A percentile compares a stretch with the other conserved stretches of the same genome.
Conservation (phyloP, 768 basidiomycete genomes). For the Auricularia auricula-judae region DNA sequence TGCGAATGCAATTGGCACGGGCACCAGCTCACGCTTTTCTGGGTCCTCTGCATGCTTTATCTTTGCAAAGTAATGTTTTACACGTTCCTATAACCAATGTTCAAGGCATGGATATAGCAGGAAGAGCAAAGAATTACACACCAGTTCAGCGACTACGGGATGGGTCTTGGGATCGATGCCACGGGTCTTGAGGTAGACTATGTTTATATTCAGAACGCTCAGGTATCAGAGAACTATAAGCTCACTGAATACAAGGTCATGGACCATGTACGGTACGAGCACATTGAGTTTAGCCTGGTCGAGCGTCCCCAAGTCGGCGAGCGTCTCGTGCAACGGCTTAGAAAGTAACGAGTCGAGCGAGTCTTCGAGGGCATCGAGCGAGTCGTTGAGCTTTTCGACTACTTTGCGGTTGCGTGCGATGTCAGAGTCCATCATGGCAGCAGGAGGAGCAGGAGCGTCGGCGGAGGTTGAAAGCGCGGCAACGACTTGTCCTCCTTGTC, state of each 20-base stretch:
- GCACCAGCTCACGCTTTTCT: conserved; percentile 34
- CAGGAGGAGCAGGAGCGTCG: not conserved
- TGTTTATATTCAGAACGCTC: not conserved
- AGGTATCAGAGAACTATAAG: conserved; percentile 6
- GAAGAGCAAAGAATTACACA: conserved; percentile 16
- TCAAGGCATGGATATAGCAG: not conserved
- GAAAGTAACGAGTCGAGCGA: conserved; percentile 56
- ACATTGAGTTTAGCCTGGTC: conserved; percentile 75
- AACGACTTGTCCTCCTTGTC: not conserved
- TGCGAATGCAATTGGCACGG: not conserved
- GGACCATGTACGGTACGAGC: conserved; percentile 67
- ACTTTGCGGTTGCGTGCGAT: not conserved
- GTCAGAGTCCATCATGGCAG: not conserved
- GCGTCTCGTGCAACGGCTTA: conserved; percentile 55
- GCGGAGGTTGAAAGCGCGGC: not conserved
- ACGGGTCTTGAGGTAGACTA: conserved; percentile 72
- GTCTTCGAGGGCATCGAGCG: conserved; percentile 57
- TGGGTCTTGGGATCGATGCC: conserved; percentile 76
- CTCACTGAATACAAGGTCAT: conserved; percentile 80
- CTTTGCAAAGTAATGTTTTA: conserved; percentile 75
- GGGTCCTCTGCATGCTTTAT: conserved; percentile 66
- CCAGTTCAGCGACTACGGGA: conserved; percentile 63
- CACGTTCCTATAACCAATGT: conserved; percentile 43
- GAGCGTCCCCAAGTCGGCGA: conserved; percentile 48
- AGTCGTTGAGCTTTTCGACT: conserved; percentile 3